Conservation (phyloP, 139 green algal species). For the Picochlorum sp. region DNA sequence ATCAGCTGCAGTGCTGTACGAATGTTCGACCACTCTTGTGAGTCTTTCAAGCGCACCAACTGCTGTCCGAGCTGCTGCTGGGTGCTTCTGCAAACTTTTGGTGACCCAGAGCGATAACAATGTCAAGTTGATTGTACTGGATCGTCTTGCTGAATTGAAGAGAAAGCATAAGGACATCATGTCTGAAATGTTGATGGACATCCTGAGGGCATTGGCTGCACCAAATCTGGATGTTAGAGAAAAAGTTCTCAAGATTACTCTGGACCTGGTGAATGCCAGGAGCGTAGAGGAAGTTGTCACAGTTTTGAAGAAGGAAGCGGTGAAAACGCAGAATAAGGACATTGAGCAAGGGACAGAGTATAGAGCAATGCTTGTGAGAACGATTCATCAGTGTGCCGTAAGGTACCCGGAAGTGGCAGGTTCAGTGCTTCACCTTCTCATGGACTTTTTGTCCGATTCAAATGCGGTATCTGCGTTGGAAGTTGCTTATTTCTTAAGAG, state of each 20-base stretch:
- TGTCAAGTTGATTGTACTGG: constrained; percentile 98
- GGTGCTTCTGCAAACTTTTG: constrained; percentile 96
- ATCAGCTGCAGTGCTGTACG: constrained; percentile 86
- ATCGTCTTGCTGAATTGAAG: constrained; percentile 76
- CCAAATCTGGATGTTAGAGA: constrained; percentile 90
- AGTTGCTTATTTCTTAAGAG: constrained; percentile 61
- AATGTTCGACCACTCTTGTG: constrained; percentile 86
- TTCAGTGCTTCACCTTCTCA: constrained; percentile 88
- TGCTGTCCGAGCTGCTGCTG: constrained; percentile 87
- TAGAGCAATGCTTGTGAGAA: constrained; percentile 80
- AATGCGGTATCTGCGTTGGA: constrained; percentile 79
- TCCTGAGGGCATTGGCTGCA: constrained; percentile 78
- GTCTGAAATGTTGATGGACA: constrained; percentile 94
- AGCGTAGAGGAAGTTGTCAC: constrained; percentile 86
- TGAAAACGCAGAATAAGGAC: constrained; percentile 87
- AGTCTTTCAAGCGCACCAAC: constrained; percentile 85
- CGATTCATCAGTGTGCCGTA: constrained; percentile 88
- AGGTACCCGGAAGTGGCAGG: constrained; percentile 90
- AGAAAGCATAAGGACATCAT: constrained; percentile 66
- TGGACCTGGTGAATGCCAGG: constrained; percentile 82
- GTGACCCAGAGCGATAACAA: constrained; percentile 97
- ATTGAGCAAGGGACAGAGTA: constrained; percentile 86
- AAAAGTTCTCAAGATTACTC: constrained; percentile 89
- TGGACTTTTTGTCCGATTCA: constrained; percentile 93
- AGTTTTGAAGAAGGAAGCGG: constrained; percentile 95